These are phyloP conservation scores for Auriscalpium orientale DNA, from an alignment of 768 basidiomycete genomes.

Conservation along the genomic window DNA sequence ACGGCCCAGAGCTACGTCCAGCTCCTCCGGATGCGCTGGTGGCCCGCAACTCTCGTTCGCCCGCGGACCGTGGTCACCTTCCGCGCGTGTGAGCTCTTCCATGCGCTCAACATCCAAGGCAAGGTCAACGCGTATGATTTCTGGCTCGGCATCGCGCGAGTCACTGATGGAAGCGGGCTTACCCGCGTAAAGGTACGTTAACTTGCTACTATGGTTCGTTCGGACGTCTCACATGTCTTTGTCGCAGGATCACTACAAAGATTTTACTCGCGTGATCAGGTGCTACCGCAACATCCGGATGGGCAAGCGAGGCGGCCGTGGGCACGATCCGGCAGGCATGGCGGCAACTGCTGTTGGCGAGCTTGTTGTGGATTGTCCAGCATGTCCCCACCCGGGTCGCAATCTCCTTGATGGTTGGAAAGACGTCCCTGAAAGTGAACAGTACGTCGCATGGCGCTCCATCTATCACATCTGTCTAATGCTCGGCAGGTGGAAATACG, in stretches of 20 bases:
- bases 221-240: too few species aligned
- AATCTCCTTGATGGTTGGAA: conserved; percentile 17
- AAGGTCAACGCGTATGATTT: conserved; percentile 10
- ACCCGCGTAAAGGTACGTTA: too few species aligned
- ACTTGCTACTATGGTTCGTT: too few species aligned
- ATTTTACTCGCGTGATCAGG: conserved; percentile 11
- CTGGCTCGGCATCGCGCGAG: conserved; percentile 1
- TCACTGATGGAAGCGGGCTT: conserved; percentile 7
- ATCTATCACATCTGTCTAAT: background rate
- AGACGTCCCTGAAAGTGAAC: background rate
- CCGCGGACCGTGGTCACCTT: conserved; percentile 10
- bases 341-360: conserved; percentile 3
- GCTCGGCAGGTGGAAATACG: background rate
- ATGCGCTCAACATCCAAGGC: conserved; percentile 2
- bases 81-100: conserved; percentile 6
- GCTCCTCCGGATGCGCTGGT: conserved; percentile 3
- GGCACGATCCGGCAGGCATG: conserved; percentile 12
- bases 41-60: conserved; percentile 12
- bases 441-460: conserved; percentile 5
- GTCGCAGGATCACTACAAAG: background rate
- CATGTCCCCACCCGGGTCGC: conserved; percentile 16
- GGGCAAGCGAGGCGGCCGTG: conserved; percentile 16
- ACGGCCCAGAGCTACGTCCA: background rate
- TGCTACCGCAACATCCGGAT: conserved; percentile 16
- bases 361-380: conserved; percentile 16